Conservation (phyloP, 2,329 filamentous ascomycete species). For the Arachnomyces sp. region DNA sequence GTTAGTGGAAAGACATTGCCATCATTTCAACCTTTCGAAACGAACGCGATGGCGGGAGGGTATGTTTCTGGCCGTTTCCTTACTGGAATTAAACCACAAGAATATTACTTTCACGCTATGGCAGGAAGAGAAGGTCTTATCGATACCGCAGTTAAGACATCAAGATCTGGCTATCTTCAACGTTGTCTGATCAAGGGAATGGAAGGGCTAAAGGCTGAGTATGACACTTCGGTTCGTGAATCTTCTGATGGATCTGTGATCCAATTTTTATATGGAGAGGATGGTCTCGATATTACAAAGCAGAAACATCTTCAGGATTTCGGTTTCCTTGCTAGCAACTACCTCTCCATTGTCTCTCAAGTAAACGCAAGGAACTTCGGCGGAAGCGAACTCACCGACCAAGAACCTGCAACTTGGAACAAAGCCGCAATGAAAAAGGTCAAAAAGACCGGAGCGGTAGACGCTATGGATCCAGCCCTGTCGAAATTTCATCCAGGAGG, state of each 20-base stretch:
- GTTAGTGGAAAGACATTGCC: constrained; percentile 94
- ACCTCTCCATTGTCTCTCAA: constrained; percentile 69
- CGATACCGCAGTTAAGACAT: constrained; percentile 97
- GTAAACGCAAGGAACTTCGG: constrained; percentile 42
- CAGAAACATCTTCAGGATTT: constrained; percentile 88
- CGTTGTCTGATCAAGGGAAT: constrained; percentile 97
- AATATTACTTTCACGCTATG: constrained; percentile 99
- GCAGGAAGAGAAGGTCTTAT: constrained; percentile 96
- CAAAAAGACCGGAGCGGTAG: constrained; percentile 61
- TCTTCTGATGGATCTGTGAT: constrained; percentile 79
- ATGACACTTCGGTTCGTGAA: constrained; percentile 90
- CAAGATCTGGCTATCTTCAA: constrained; percentile 91
- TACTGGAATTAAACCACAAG: constrained; percentile 92
- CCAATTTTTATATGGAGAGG: constrained; percentile 94
- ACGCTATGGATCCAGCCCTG: constrained; percentile 67
- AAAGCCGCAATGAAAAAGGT: constrained; percentile 69
- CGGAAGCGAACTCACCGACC: constrained; percentile 59
- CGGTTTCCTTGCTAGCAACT: constrained; percentile 80
- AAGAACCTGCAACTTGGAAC: constrained; percentile 56
- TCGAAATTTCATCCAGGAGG: constrained; percentile 67
- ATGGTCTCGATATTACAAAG: constrained; percentile 89
- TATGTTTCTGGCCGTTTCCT: constrained; percentile 96
- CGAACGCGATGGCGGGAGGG: constrained; percentile 78
- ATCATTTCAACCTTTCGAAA: constrained; percentile 89
- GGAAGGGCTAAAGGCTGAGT: constrained; percentile 86